Evolutionary conservation across 2,329 filamentous ascomycete genomes (phyloP).

Genomic region (Catunica adiposa): DNA sequence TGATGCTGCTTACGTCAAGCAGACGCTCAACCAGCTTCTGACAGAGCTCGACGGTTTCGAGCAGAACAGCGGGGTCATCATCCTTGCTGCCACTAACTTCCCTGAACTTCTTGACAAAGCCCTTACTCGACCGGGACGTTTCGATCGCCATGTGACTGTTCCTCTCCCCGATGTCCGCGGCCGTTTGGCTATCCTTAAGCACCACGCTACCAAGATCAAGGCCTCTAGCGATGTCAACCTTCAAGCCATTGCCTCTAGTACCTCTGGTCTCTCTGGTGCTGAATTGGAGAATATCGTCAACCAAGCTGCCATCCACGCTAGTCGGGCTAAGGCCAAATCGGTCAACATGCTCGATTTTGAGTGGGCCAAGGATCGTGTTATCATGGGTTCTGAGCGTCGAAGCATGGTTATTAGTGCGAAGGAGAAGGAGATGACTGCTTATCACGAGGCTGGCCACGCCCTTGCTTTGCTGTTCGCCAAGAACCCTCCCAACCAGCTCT

Average conservation of each 20-base stretch:
- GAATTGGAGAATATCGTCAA: conserved; percentile 96
- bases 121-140: conserved; percentile 80
- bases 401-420: conserved; percentile 82
- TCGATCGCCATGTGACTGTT: conserved; percentile 83
- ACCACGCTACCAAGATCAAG: conserved; percentile 87
- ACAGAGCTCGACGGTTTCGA: conserved; percentile 96
- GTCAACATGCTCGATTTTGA: conserved; percentile 73
- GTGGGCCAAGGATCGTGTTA: conserved; percentile 95
- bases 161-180: conserved; percentile 84
- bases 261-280: conserved; percentile 82
- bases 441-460: conserved; percentile 90
- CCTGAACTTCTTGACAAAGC: conserved; percentile 89
- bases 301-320: conserved; percentile 87
- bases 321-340: conserved; percentile 59
- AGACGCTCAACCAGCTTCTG: conserved; percentile 91
- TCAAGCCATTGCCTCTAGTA: conserved; percentile 68
- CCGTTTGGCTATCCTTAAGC: conserved; percentile 78
- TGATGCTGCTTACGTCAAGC: conserved; percentile 89
- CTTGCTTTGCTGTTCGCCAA: conserved; percentile 69
- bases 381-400: conserved; percentile 87
- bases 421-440: conserved; percentile 91
- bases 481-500: conserved; percentile 59
- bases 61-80: conserved; percentile 84
- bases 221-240: conserved; percentile 65
- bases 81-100: conserved; percentile 92